These are phyloP conservation scores for Volvariella surrecta DNA, from an alignment of 1,284 basidiomycete genomes.

Conservation along the genomic window DNA sequence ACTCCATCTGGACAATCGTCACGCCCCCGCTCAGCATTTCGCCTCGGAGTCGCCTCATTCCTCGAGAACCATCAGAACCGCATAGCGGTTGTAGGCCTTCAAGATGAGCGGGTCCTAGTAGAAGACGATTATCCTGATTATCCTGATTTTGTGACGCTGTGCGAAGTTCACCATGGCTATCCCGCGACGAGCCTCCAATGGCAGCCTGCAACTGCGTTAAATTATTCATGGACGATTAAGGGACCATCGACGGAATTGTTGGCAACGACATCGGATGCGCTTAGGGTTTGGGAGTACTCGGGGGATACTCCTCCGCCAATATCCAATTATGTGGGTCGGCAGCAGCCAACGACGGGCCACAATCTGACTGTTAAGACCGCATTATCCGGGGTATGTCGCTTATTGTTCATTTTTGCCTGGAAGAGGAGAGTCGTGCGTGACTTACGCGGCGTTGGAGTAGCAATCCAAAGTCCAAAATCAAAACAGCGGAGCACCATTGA, in stretches of 20 bases:
- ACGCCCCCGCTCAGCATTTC: constrained; percentile 70
- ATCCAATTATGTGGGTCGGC: constrained; percentile 67
- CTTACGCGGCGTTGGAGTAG: too few species aligned
- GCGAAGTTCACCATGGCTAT: constrained; percentile 75
- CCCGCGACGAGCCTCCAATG: constrained; percentile 79
- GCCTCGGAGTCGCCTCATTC: constrained; percentile 74
- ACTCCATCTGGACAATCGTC: constrained; percentile 63
- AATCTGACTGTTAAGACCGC: constrained; percentile 56
- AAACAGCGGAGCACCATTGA: constrained; percentile 80
- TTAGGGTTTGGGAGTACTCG: constrained; percentile 83
- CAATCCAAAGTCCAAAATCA: constrained; percentile 86
- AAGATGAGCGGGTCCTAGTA: constrained; percentile 74
- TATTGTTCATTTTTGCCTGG: constrained; percentile 8
- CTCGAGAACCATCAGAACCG: constrained; percentile 74
- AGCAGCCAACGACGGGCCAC: constrained; percentile 42
- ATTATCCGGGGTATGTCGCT: constrained; percentile 71
- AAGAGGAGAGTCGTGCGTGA: constrained; percentile 7
- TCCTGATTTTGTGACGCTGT: constrained; percentile 74
- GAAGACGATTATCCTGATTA: constrained; percentile 77
- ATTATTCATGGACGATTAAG: constrained; percentile 58
- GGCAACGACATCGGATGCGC: constrained; percentile 84
- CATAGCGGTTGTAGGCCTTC: constrained; percentile 74
- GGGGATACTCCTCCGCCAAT: constrained; percentile 47
- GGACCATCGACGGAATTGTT: constrained; percentile 63
- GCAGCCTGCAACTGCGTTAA: constrained; percentile 63